phyloP scores from a whole-genome alignment of 345 rosid species.

The Diplotaxis tenuifolia region DNA sequence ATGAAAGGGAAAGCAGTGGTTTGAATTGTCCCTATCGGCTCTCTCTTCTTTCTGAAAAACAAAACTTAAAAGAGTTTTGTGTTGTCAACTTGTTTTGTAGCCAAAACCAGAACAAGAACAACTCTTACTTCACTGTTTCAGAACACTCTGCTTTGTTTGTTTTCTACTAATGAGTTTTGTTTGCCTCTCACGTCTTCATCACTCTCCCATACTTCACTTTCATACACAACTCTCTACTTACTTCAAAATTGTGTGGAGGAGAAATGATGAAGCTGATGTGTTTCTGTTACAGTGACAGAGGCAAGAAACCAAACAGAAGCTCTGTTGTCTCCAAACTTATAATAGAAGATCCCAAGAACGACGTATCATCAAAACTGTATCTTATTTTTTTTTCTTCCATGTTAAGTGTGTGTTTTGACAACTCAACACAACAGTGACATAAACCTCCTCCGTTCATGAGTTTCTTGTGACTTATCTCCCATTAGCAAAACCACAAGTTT shows the following conservation, averaged over 20 bases:
- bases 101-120: slow-evolving; percentile 27
- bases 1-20: slow-evolving; percentile 37
- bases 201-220: slow-evolving; percentile 19
- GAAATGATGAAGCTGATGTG: slow-evolving; percentile 25
- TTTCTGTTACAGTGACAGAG: slow-evolving; percentile 22
- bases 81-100: slow-evolving; percentile 33
- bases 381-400: slow-evolving; percentile 6
- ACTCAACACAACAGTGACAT: slow-evolving; percentile 16
- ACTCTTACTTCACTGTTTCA: slow-evolving; percentile 28
- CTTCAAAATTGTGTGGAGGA: slow-evolving; percentile 24
- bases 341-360: slow-evolving; percentile 36
- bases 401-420: slow-evolving; percentile 21
- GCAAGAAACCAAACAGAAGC: slow-evolving; percentile 29
- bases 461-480: slow-evolving; percentile 5
- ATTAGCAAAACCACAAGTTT: slow-evolving; percentile 1
- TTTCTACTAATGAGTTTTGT: slow-evolving; percentile 29
- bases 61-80: slow-evolving; percentile 21
- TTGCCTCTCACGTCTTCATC: slow-evolving; percentile 30
- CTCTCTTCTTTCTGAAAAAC: slow-evolving; percentile 31
- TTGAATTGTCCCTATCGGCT: slow-evolving; percentile 24
- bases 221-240: slow-evolving; percentile 6
- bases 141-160: slow-evolving; percentile 31
- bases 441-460: neutral
- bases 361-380: slow-evolving; percentile 19
- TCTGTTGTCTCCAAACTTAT: slow-evolving; percentile 26